Evolutionary conservation across 768 basidiomycete species (phyloP), one percentile per base, ranked within the genome.

Genomic region (Rhizopogon sp.): DNA sequence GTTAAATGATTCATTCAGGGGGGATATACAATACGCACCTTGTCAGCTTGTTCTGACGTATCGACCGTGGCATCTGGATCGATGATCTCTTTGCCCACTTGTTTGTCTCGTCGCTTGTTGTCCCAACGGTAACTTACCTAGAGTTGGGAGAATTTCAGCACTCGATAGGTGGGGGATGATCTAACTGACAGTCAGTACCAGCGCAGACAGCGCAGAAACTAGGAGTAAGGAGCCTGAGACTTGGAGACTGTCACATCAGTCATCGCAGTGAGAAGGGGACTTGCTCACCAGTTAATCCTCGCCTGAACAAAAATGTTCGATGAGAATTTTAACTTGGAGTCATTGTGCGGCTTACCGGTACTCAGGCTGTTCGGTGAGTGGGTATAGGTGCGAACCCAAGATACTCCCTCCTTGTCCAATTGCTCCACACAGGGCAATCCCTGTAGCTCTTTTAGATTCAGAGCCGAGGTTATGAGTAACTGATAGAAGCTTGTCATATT

Each of bases 351-450:
- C 83, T 59, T 53, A 84, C 84, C 75, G 77, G 56, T 85, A 88
- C 40, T 66, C 64, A 1, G 85, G 85, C 0, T 79, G 78, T 50
- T 86, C 80, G 0, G 75, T 72, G 33, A 74, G 70, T 0, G 84
- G 85, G 68, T 79, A 86, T 5, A 87, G 67, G 57, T 85, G 83
- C 1, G 84, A 82, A 29, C 83, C 84, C 8, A 85, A 73, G 45
- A 85, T 73, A 59, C 84, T 83, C 13, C 84, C 85, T 56, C 83
- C 84, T 60, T 87, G 85, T 2, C 85, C 85, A 40, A 87, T 84
- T 20, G 83, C 79, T 81, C 85, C 85, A 64, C 85, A 85, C 66
- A 85, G 76, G 3, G 83, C 82, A 14, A 85, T 82, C 0, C 84
- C 84, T 0, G 84, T 80, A 0, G 85, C 84, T 58, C 78, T 81